Evolutionary conservation across 768 basidiomycete genomes (phyloP), one percentile per base, ranked within the genome.

Genomic region (Trametes cingulata): DNA sequence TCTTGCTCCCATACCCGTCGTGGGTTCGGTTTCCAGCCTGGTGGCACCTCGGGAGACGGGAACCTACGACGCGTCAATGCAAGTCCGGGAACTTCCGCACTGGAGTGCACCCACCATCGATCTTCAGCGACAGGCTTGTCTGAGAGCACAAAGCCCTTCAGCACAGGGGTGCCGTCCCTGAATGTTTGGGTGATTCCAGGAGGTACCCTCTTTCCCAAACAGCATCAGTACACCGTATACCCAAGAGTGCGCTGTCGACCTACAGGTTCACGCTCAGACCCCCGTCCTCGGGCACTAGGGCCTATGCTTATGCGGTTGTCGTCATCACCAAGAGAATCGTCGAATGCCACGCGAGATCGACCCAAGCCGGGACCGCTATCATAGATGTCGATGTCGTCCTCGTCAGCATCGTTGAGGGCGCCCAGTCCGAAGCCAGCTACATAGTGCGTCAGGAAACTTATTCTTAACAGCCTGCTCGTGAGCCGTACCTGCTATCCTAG

Each of bases 341-440:
- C 90, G 67, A 88, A 91, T 7, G 89, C 88, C 43, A 84, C 77
- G 39, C 82, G 78, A 58, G 75, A 81, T 61, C 79, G 75, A 15
- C 76, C 73, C 1, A 65, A 67, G 0, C 66, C 69, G 10, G 53
- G 49, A 0, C 69, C 27, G 39, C 77, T 74, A 65, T 93, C 91
- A 65, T 95, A 95, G 5, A 94, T 78, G 65, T 95, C 93, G 35
- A 92, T 52, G 68, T 95, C 95, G 69, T 98, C 95, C 47, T 95
- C 93, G 49, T 98, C 95, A 2, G 93, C 95, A 55, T 97, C 95
- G 68, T 96, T 97, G 17, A 94, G 73, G 1, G 91, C 92, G 6
- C 93, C 93, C 17, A 95, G 77, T 37, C 93, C 94, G 67, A 95
- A 96, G 1, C 93, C 93, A 69, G 87, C 91, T 90, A 54, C 2